Evolutionary conservation across 495 filamentous ascomycete genomes (phyloP), one percentile per base, ranked within the genome.

Genomic region (Poronia punctata): DNA sequence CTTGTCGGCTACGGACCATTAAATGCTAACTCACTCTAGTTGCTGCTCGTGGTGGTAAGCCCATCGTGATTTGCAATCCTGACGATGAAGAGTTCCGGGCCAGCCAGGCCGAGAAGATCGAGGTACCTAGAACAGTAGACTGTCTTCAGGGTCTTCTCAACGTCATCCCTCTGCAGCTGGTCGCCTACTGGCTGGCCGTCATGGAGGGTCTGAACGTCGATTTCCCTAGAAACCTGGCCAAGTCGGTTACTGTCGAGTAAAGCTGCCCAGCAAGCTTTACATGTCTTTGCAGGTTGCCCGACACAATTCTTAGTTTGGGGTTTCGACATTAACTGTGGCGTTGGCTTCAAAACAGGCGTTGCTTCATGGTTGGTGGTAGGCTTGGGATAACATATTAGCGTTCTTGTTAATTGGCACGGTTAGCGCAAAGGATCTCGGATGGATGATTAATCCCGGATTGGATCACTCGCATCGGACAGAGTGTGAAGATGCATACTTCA

Each of bases 171-270:
- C 75, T 98, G 50, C 92, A 98, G 70, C 74, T 98, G 48, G 93
- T 98, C 62, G 84, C 92, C 17, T 98, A 98, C 72, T 97, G 93
- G 93, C 79, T 98, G 41, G 92, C 92, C 29, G 90, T 98, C 40
- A 82, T 78, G 49, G 92, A 95, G 69, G 92, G 92, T 28, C 72
- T 96, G 42, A 96, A 97, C 57, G 90, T 96, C 38, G 90, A 96
- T 60, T 95, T 96, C 76, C 93, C 92, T 24, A 80, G 92, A 49
- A 98, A 98, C 68, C 68, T 98, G 59, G 92, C 92, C 57, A 98
- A 98, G 80, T 95, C 89, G 43, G 92, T 98, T 38, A 98, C 92
- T 29, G 92, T 98, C 39, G 92, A 98, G 76, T 98, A 86, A 70
- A 69, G 23, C n/a, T 7, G n/a, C 7, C 24, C 24, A 7, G 24